phyloP scores from a whole-genome alignment of 75 land plant genomes.

The Chamaecyparis obtusa region DNA sequence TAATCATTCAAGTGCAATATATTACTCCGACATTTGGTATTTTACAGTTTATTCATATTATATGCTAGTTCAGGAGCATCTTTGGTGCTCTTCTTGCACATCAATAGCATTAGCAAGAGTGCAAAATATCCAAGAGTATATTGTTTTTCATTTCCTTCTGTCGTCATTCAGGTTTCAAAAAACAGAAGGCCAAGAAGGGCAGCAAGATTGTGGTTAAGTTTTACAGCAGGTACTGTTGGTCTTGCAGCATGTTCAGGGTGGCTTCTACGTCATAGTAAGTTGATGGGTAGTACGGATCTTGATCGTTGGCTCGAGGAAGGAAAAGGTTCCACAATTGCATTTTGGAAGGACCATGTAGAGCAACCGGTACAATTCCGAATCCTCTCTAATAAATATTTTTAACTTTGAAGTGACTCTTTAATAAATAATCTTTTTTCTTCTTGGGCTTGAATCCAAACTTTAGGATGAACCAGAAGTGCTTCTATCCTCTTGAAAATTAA shows the following conservation, averaged over 20 bases:
- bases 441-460: not conserved
- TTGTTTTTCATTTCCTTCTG: not conserved
- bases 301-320: slow-evolving; percentile 88
- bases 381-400: not conserved
- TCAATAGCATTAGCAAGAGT: not conserved
- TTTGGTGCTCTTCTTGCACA: not conserved
- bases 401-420: not conserved
- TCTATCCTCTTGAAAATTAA: not conserved
- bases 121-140: not conserved
- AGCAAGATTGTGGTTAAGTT: slow-evolving; percentile 69
- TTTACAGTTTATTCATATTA: not conserved
- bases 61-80: not conserved
- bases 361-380: slow-evolving; percentile 59
- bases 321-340: slow-evolving; percentile 49
- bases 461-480: not conserved
- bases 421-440: not conserved
- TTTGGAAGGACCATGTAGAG: slow-evolving; percentile 85
- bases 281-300: slow-evolving; percentile 86
- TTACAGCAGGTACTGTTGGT: slow-evolving; percentile 74
- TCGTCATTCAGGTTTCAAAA: slow-evolving; percentile 46
- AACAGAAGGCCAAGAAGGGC: slow-evolving; percentile 67
- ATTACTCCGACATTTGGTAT: not conserved
- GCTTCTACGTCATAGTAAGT: slow-evolving; percentile 81
- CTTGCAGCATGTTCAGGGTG: slow-evolving; percentile 70
- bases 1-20: not conserved